These are phyloP conservation scores for Amylocystis lapponica DNA, from an alignment of 768 basidiomycete species.

Conservation along the genomic window DNA sequence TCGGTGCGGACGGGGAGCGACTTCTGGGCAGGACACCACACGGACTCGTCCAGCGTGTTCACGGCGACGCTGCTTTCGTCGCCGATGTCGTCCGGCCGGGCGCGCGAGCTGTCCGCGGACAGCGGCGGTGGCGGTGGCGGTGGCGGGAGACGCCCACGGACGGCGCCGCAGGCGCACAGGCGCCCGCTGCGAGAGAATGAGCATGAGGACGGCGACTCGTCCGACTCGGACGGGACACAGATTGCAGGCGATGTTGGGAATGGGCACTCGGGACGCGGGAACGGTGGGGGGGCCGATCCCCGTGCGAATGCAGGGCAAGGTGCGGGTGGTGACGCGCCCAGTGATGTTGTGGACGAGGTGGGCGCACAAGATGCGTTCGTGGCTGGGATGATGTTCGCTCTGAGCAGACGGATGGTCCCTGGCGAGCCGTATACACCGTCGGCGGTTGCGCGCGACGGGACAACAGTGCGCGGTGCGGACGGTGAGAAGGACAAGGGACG, in stretches of 20 bases:
- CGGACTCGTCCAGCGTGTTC: slow-evolving; percentile 52
- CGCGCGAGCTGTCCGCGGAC: too few species aligned
- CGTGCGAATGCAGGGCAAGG: not conserved
- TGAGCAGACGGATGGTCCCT: slow-evolving; percentile 66
- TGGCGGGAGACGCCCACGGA: slow-evolving; percentile 16
- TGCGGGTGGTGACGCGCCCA: not conserved
- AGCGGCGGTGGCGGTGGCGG: too few species aligned
- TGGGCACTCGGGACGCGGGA: slow-evolving; percentile 1
- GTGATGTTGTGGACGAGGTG: slow-evolving; percentile 58
- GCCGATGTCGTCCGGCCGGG: not conserved
- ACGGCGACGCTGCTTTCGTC: slow-evolving; percentile 30
- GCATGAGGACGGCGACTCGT: slow-evolving; percentile 25
- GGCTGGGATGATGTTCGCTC: slow-evolving; percentile 82
- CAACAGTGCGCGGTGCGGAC: slow-evolving; percentile 20
- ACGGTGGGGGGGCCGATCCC: slow-evolving; percentile 29
- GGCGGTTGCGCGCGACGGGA: slow-evolving; percentile 8
- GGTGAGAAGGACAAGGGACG: slow-evolving; percentile 31
- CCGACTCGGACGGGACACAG: slow-evolving; percentile 56
- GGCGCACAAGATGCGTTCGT: slow-evolving; percentile 80
- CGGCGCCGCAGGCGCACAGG: slow-evolving; percentile 9
- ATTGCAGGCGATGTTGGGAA: slow-evolving; percentile 29
- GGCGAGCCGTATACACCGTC: slow-evolving; percentile 67
- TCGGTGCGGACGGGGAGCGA: slow-evolving; percentile 66
- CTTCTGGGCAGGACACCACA: slow-evolving; percentile 62
- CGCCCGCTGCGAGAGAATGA: slow-evolving; percentile 8